Base-by-base conservation (phyloP, 208 protist species). In the Jaenimonas drosophilae region DNA sequence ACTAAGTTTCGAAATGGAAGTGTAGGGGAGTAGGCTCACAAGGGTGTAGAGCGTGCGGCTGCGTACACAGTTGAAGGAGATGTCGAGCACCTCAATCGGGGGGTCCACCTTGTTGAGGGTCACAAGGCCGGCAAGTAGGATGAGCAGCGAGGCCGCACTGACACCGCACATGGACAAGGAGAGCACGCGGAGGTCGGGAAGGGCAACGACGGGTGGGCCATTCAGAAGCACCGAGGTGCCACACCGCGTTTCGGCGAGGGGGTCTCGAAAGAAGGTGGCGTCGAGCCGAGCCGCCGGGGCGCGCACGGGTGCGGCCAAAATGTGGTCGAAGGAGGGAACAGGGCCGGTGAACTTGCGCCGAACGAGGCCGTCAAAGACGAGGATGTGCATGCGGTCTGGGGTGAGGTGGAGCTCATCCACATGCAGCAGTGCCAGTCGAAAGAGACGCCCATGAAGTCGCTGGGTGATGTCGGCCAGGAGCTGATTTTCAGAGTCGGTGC, bases 141-240 rank as follows among this genome's bases (percentile, higher is more conserved):
- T 54, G 2, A 89, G 37, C 1, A 80, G 57, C 11, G 59, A 61
- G 0, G 79, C 78, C 0, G 76, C 61, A n/a, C 59, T 47, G 21
- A 92, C 66, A 12, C 65, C 32, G 53, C 84, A 92, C 30, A 76
- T 67, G 25, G 78, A 64, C 23, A 84, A 49, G 7, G 84, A 92
- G 34, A 92, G 27, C 9, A 56, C 74, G 25, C 62, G 50, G 19
- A 89, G 59, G n/a, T 7, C n/a, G 7, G 23, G 23, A 14, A 14
- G 9, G 30, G 7, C 30, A 7, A 34, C 30, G 30, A 14, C 30
- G 14, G 9, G 30, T 42, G 37, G 37, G 31, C 31, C 14, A 14
- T 34, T 34, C 31, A 14, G 14, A n/a, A n/a, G n/a, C n/a, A n/a
- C n/a, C n/a, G n/a, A n/a, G n/a, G n/a, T n/a, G n/a, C n/a, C n/a